A percentile compares a stretch with the other conserved stretches of the same genome.
Evolutionary conservation across 192 early-diverging fungal genomes (phyloP).

Genomic region (Coemansia sp.): DNA sequence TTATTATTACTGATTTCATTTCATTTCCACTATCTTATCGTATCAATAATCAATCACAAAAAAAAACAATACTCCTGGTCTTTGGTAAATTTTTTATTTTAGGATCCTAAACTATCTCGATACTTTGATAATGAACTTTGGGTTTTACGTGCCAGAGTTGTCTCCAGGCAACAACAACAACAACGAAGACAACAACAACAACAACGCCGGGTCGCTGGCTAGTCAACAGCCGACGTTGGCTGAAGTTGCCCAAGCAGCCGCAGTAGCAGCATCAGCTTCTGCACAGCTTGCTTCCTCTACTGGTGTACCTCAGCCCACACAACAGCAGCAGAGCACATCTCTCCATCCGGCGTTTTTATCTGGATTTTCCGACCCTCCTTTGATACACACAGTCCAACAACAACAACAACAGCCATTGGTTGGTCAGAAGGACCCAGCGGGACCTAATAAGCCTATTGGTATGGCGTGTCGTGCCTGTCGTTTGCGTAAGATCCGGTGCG

Average conservation of each 20-base stretch:
- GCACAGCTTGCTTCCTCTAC: background rate
- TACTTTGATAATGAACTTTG: slow-evolving; percentile 6
- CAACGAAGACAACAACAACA: background rate
- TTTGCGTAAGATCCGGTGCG: slow-evolving; percentile 54
- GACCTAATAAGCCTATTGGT: slow-evolving; percentile 36
- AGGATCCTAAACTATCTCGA: background rate
- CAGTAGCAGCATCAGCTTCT: background rate
- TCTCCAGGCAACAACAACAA: background rate
- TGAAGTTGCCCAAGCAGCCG: slow-evolving; percentile 9
- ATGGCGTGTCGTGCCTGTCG: slow-evolving; percentile 56
- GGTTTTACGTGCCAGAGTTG: slow-evolving; percentile 9
- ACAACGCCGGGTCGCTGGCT: background rate
- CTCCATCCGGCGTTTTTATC: too few species aligned
- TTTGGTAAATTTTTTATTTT: too few species aligned
- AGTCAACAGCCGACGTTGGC: slow-evolving; percentile 12
- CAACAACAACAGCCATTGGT: background rate
- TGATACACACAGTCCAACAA: background rate
- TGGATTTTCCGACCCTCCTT: too few species aligned
- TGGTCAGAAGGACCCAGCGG: background rate
- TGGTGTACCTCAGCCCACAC: background rate
- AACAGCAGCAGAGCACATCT: background rate
- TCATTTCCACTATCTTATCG: too few species aligned
- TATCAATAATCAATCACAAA: too few species aligned
- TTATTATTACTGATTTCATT: too few species aligned
- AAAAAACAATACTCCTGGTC: too few species aligned